Base-by-base conservation (phyloP, 768 basidiomycete species). In the Tubosaeta sp. region DNA sequence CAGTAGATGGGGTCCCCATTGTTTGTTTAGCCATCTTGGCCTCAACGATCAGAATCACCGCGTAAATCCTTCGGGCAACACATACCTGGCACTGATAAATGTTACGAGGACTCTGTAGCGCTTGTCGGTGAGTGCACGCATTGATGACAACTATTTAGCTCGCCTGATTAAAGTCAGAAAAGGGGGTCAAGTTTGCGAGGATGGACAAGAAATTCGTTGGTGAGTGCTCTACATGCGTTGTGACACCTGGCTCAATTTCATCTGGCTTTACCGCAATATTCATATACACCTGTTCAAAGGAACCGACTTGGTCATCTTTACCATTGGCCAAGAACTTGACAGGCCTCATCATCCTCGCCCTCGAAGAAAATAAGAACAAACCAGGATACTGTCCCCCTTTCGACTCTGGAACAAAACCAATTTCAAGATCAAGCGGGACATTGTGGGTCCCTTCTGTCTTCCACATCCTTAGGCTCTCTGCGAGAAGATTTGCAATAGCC, bases 221-320 rank as follows among this genome's bases (percentile, higher is more conserved):
- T 35, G 89, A 78, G 61, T 92, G 86, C 71, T 99, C 96, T 36
- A 96, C 87, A 69, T 99, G 96, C 1, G 90, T 89, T 18, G 92
- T 87, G 7, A 89, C 75, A 14, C 78, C 83, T 49, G 72, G 67
- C 48, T 84, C 81, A 50, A 97, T 86, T 69, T 96, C 96, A 59
- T 86, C 85, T 4, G 85, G 86, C 48, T 82, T 90, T 61, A 90
- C 86, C 3, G 96, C 95, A 65, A 99, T 90, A 64, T 99, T 91
- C 92, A 98, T 93, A 67, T 98, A 99, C 6, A 97, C 96, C 71
- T 99, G 96, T 69, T 99, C 96, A 61, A 99, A 99, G 8, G 95
- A 80, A 3, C 96, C 96, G 48, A 98, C 78, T 66, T 90, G 89
- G 67, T 99, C 96, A 55, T 89, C 78, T 55, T 78, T 78, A 19